phyloP scores from a whole-genome alignment of 768 basidiomycete genomes.

The Boletus tomentosulus region DNA sequence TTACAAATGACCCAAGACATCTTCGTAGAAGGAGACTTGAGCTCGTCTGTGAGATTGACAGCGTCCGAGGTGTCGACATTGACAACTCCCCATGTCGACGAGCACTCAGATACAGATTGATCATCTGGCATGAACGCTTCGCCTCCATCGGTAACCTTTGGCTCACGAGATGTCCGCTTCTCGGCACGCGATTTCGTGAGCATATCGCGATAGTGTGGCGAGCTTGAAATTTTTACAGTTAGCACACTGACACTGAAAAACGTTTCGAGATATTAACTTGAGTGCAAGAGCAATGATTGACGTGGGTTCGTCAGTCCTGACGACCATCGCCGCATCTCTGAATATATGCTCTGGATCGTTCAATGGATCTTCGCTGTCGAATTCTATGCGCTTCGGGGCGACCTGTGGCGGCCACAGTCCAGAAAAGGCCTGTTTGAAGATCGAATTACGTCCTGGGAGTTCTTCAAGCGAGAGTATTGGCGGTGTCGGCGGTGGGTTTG shows the following conservation, averaged over 20 bases:
- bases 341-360: constrained; percentile 90
- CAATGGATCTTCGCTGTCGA: constrained; percentile 63
- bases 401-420: constrained; percentile 72
- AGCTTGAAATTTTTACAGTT: constrained; percentile 39
- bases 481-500: constrained; percentile 40
- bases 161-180: constrained; percentile 60
- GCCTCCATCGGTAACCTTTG: constrained; percentile 56
- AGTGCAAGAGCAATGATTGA: constrained; percentile 95
- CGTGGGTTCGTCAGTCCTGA: constrained; percentile 94
- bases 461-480: constrained; percentile 53
- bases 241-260: constrained; percentile 1
- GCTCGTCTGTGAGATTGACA: constrained; percentile 70
- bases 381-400: constrained; percentile 49
- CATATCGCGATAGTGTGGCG: constrained; percentile 79
- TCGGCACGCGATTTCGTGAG: constrained; percentile 72
- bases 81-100: constrained; percentile 91
- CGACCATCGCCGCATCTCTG: constrained; percentile 89
- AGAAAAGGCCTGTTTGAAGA: constrained; percentile 59
- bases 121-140: constrained; percentile 96
- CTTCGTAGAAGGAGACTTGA: constrained; percentile 71
- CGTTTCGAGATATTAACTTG: constrained; percentile 49
- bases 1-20: constrained; percentile 79
- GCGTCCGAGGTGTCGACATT: constrained; percentile 68
- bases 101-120: constrained; percentile 71
- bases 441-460: constrained; percentile 50